Evolutionary conservation across 169 alveolate genomes (phyloP), one percentile per base, ranked within the genome.

Genomic region (Eimeria necatrix): DNA sequence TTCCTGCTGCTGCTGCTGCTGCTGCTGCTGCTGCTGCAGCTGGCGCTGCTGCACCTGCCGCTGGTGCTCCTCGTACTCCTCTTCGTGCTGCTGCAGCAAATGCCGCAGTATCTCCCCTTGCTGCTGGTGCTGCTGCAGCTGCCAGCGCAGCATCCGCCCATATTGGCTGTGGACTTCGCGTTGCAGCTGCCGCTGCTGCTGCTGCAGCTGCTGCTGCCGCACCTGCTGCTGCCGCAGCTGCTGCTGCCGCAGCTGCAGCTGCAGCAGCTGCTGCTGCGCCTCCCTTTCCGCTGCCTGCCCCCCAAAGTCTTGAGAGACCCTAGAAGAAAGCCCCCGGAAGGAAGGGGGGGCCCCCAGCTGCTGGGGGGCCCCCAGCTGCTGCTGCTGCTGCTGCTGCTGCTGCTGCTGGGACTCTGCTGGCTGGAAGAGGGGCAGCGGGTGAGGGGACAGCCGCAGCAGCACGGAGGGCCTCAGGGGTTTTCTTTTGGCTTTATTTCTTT

Each of bases 131-230:
- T 4, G 93, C 96, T 20, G 99, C 99, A 0, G 94, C 98, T 18
- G 99, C 99, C 41, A 32, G 41, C 41, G 92, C 92, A 24, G 99
- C 99, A 16, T 99, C 99, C 32, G 96, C 98, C n/a, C 99, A 99
- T 1, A 98, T 98, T 95, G 93, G 97, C 73, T 98, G 98, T 83
- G 98, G 99, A 12, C 73, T 20, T 16, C 73, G 22, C 0, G 73
- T 8, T 61, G 73, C 73, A 20, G 73, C 73, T 16, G 22, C 24
- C 73, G 73, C 73, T 61, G 22, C 16, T 61, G 73, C 73, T 61
- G 24, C 73, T 61, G 73, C 73, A 6, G 73, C 73, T 16, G 73
- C 73, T 16, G 73, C 22, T 16, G 73, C 22, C 22, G 73, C 73
- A 20, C n/a, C 73, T 61, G 73, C 73, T 61, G 73, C 73, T 61